phyloP scores from a whole-genome alignment of 192 early-diverging fungal species.

The Chytriomyces sp. region DNA sequence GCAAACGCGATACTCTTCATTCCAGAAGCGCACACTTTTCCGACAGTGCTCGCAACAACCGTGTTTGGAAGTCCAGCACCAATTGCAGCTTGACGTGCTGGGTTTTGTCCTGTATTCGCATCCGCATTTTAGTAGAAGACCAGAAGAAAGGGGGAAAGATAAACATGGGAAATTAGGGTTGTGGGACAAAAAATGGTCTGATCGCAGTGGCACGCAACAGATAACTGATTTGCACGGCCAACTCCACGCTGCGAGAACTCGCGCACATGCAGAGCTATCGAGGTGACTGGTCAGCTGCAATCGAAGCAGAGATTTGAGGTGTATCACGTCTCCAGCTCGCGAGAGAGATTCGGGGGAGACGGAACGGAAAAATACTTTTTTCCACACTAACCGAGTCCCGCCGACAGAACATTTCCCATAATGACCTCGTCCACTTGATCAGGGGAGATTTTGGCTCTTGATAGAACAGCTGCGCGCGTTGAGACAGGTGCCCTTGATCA shows the following conservation, averaged over 20 bases:
- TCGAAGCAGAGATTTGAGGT: too few relatives aligned
- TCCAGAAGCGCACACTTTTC: conserved; percentile 98
- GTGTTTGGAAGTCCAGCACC: conserved; percentile 82
- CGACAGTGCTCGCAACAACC: conserved; percentile 91
- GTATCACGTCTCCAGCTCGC: neutral
- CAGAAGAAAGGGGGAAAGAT: neutral
- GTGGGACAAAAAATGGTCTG: neutral
- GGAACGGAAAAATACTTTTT: neutral
- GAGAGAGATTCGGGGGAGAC: neutral
- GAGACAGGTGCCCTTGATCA: neutral
- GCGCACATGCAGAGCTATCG: too few relatives aligned
- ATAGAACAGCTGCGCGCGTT: conserved; percentile 69
- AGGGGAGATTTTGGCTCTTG: conserved; percentile 75
- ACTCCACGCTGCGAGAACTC: too few relatives aligned
- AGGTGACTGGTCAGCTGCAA: too few relatives aligned
- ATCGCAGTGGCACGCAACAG: neutral
- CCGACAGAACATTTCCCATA: conserved; percentile 94
- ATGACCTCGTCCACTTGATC: conserved; percentile 92
- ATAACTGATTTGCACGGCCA: too few relatives aligned
- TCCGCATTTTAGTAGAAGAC: neutral
- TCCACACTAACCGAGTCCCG: conserved; percentile 64
- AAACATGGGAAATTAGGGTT: neutral
- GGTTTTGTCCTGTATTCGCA: conserved; percentile 71
- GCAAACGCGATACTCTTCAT: conserved; percentile 94
- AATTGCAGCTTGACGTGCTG: conserved; percentile 91